Evolutionary conservation across 2,329 filamentous ascomycete species (phyloP).

Genomic region (Trichoderma endophyticum): DNA sequence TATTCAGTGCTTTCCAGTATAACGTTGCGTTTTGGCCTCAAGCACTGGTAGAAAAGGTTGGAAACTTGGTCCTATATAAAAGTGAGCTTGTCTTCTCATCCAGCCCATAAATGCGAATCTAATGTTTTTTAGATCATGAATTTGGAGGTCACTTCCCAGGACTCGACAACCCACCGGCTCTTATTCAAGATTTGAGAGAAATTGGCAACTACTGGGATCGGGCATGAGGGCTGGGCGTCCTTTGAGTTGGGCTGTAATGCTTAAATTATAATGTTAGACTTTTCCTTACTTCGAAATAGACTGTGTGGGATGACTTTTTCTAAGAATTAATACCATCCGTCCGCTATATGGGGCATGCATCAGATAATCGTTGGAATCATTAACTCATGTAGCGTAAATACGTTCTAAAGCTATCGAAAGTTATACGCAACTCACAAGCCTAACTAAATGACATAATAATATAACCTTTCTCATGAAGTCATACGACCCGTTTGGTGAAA

Average conservation of each 20-base stretch:
- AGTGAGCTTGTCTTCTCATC: not conserved
- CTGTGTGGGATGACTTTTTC: too few relatives aligned
- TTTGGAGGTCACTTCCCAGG: not conserved
- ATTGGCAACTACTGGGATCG: not conserved
- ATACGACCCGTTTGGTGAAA: too few relatives aligned
- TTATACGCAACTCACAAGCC: too few relatives aligned
- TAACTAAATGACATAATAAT: too few relatives aligned
- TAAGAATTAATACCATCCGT: too few relatives aligned
- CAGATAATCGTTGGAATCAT: too few relatives aligned
- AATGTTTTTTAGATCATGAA: not conserved
- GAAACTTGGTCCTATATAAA: not conserved
- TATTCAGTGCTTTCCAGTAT: not conserved
- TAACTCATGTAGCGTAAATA: too few relatives aligned
- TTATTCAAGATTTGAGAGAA: not conserved
- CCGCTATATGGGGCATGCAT: too few relatives aligned
- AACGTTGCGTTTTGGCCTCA: not conserved
- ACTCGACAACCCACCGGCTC: not conserved
- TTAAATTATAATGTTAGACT: not conserved
- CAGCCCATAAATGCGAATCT: not conserved
- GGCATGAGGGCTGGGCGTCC: not conserved
- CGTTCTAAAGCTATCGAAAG: too few relatives aligned
- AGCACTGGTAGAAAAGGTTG: not conserved
- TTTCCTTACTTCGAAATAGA: not conserved
- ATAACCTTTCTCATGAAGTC: too few relatives aligned
- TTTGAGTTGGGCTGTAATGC: rapidly evolving